These are phyloP conservation scores for Podosphaera fusca DNA, from an alignment of 2,329 filamentous ascomycete species.

Conservation along the genomic window DNA sequence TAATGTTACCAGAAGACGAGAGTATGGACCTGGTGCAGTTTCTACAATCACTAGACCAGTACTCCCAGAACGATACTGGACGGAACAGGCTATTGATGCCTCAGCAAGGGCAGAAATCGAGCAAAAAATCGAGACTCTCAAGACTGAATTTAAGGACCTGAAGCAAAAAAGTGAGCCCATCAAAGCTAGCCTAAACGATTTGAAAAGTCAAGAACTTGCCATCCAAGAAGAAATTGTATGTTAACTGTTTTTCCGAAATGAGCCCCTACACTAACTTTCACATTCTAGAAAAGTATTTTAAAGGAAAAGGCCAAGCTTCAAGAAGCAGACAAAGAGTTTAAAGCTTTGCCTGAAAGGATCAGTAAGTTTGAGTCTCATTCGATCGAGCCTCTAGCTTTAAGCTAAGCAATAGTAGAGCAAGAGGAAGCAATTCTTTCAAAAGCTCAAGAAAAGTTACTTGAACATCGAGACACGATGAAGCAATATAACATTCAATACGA, in stretches of 20 bases:
- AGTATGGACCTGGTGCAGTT: conserved; percentile 55
- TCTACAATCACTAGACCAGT: conserved; percentile 45
- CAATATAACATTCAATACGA: conserved; percentile 32
- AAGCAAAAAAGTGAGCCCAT: conserved; percentile 5
- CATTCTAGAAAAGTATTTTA: conserved; percentile 25
- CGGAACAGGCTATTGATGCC: conserved; percentile 49
- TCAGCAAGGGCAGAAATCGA: conserved; percentile 39
- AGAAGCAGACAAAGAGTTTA: conserved; percentile 38
- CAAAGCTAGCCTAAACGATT: conserved; percentile 6
- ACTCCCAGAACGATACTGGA: conserved; percentile 44
- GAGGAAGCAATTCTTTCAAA: conserved; percentile 18
- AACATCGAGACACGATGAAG: conserved; percentile 20
- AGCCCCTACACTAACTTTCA: neutral
- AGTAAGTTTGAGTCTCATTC: conserved; percentile 23
- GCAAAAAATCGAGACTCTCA: conserved; percentile 20
- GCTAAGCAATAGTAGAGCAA: conserved; percentile 14
- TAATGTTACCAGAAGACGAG: conserved; percentile 43
- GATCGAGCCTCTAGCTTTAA: neutral
- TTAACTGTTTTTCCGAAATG: neutral
- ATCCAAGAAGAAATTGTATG: conserved; percentile 21
- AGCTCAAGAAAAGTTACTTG: conserved; percentile 18
- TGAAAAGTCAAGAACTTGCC: conserved; percentile 17
- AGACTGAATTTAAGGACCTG: conserved; percentile 11
- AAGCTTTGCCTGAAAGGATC: conserved; percentile 46
- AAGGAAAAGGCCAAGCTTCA: conserved; percentile 45